Percentiles rank a stretch among this genome's conserved stretches.
Conservation (phyloP, 805 yeast genomes). For the Lipomyces chichibuensis region DNA sequence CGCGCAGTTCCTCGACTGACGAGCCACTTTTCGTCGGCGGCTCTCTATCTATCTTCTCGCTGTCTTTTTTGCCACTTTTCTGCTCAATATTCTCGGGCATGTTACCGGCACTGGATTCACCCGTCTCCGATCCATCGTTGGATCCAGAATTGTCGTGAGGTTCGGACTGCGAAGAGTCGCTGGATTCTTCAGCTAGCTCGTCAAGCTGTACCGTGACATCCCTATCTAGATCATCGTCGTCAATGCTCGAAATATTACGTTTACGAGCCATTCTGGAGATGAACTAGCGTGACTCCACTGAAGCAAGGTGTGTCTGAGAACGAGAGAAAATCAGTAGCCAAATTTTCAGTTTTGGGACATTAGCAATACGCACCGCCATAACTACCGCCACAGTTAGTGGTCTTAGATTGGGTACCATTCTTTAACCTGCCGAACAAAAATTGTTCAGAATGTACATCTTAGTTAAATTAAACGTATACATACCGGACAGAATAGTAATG, state of each 20-base stretch:
- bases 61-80: conserved; percentile 24
- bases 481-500: too few relatives aligned
- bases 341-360: background rate
- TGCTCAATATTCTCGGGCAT: background rate
- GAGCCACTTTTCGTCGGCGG: conserved; percentile 9
- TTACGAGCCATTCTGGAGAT: background rate
- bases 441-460: too few relatives aligned
- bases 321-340: background rate
- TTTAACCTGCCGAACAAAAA: too few relatives aligned
- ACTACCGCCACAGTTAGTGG: background rate
- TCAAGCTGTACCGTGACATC: conserved; percentile 12
- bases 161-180: background rate
- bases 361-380: background rate
- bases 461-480: too few relatives aligned
- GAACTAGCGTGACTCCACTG: background rate
- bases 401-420: too few relatives aligned
- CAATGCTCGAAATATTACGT: background rate
- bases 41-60: background rate
- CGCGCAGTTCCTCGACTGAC: conserved; percentile 68
- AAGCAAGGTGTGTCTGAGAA: background rate
- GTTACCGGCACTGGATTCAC: background rate
- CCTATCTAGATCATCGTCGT: conserved; percentile 26
- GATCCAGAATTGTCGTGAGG: background rate
- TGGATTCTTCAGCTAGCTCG: conserved; percentile 1
- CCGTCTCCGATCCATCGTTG: background rate